phyloP scores from a whole-genome alignment of 2,329 filamentous ascomycete species.

The Atkinsonella hypoxylon region DNA sequence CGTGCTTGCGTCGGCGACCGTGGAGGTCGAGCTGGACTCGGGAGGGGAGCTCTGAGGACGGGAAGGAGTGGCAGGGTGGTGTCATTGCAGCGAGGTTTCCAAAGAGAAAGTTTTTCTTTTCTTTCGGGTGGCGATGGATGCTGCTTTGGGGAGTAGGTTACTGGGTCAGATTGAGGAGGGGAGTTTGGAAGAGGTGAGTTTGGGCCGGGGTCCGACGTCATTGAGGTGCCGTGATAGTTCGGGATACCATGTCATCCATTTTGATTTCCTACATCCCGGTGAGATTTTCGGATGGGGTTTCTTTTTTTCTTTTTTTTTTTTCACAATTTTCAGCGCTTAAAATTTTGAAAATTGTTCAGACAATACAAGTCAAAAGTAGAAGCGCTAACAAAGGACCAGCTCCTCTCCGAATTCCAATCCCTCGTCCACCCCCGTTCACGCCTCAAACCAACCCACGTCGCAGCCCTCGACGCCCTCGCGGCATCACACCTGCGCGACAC shows the following conservation, averaged over 20 bases:
- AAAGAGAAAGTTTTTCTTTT: background rate
- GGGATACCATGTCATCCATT: too few relatives aligned
- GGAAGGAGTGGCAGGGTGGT: slow-evolving; percentile 44
- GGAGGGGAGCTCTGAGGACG: slow-evolving; percentile 36
- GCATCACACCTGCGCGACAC: slow-evolving; percentile 35
- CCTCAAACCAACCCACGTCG: slow-evolving; percentile 27
- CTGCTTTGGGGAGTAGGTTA: slow-evolving; percentile 33
- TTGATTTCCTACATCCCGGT: background rate
- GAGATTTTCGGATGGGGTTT: too few relatives aligned
- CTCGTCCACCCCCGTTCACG: background rate
- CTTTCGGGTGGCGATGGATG: slow-evolving; percentile 19
- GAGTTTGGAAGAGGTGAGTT: slow-evolving; percentile 47
- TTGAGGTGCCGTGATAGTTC: background rate
- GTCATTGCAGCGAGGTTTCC: slow-evolving; percentile 35
- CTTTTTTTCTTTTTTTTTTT: background rate
- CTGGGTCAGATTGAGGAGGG: slow-evolving; percentile 44
- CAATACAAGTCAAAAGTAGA: too few relatives aligned
- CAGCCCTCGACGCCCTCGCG: slow-evolving; percentile 34
- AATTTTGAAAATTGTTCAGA: too few relatives aligned
- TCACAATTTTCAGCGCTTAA: too few relatives aligned
- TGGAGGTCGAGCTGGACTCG: slow-evolving; percentile 35
- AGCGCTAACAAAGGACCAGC: too few relatives aligned
- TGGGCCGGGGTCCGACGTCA: background rate
- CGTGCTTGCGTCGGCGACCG: slow-evolving; percentile 41
- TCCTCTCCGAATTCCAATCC: slow-evolving; percentile 8